A percentile compares a stretch with the other conserved stretches of the same genome.
phyloP scores from a whole-genome alignment of 768 basidiomycete genomes.

The Tephrocybe sp. region DNA sequence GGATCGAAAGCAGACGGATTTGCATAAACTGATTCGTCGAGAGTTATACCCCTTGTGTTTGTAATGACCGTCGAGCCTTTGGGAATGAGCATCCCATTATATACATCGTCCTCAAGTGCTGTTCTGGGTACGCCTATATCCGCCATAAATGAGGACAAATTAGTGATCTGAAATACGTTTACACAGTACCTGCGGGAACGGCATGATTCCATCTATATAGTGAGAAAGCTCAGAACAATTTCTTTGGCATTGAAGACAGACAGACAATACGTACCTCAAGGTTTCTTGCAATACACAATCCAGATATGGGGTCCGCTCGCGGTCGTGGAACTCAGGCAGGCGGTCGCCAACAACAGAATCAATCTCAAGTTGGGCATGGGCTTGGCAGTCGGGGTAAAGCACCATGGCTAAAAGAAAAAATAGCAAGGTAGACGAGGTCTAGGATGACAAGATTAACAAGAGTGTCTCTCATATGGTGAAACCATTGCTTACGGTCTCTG shows the following conservation, averaged over 20 bases:
- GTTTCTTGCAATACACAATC: neutral
- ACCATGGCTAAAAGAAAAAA: neutral
- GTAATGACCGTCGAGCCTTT: conserved; percentile 38
- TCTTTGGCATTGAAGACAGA: too few species aligned
- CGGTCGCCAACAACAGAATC: neutral
- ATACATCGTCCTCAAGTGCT: conserved; percentile 1
- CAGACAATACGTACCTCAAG: neutral
- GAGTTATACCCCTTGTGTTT: conserved; percentile 38
- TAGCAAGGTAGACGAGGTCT: neutral
- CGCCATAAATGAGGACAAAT: neutral
- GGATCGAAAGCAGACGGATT: conserved; percentile 38
- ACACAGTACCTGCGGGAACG: conserved; percentile 17
- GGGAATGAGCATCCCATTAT: conserved; percentile 17
- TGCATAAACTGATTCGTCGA: conserved; percentile 32
- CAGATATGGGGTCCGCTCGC: neutral
- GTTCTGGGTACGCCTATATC: neutral
- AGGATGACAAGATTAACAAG: neutral
- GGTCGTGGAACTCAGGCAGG: neutral
- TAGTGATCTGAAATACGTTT: neutral
- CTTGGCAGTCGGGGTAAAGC: neutral
- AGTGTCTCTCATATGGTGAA: neutral
- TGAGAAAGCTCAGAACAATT: too few species aligned
- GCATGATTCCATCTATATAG: conserved; percentile 2
- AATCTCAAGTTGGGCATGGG: neutral
- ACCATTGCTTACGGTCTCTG: conserved; percentile 30